Base-by-base conservation (phyloP, 768 basidiomycete genomes). In the Lactarius tabidus region DNA sequence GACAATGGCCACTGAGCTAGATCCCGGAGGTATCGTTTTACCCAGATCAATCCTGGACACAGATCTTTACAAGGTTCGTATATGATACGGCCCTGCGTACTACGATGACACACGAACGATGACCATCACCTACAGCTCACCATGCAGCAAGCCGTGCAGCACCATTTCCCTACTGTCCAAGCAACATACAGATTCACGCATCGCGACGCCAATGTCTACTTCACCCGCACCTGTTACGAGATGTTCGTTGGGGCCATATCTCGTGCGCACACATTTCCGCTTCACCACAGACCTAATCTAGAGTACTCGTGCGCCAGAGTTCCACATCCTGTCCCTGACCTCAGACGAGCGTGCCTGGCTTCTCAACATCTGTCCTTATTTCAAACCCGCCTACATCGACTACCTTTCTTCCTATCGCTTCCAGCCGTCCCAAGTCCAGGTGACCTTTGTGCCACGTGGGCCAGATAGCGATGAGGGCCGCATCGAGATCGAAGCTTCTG, bases 131-230 rank as follows among this genome's bases (percentile, higher is more conserved):
- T 20, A 62, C 63, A 96, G 93, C 80, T 97, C 55, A 91, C 94
- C 0, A 98, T 97, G 96, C 96, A 98, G 77, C 91, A 95, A 76
- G 94, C 93, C 0, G 86, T 98, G 28, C 71, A 88, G 63, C 81
- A 83, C 26, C 86, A 88, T 67, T 95, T 94, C 72, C 89, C 88
- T n/a, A 77, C 85, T 52, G 81, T 84, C 1, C 72, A 79, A n/a
- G 87, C 85, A 7, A 83, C 82, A 2, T 93, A 95, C 74, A 82
- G 82, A 43, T 95, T 96, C 75, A 93, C 86, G 1, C 90, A 95
- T 73, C 87, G 95, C 65, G 84, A 85, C 70, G 78, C 80, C 43
- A 77, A 80, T 51, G 82, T 84, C 62, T 77, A 80, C 20, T 96
- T 95, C 77, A 85, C 87, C 53, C 79, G 81, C 39, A 77, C 82